Base-by-base conservation (phyloP, 1,284 basidiomycete genomes). In the Taiwanofungus camphoratus region DNA sequence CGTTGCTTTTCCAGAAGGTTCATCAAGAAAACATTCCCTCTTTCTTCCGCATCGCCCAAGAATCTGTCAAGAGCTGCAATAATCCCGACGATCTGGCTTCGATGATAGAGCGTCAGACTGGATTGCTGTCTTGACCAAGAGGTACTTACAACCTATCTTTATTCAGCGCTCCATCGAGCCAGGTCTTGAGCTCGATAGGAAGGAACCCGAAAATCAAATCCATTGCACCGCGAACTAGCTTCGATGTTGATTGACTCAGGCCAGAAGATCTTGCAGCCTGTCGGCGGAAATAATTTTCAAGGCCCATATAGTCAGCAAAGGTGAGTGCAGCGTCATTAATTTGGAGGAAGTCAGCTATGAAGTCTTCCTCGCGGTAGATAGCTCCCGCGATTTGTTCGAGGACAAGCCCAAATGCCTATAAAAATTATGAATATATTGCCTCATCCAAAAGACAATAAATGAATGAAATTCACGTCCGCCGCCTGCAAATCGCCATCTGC, bases 201-300 rank as follows among this genome's bases (percentile, higher is more conserved):
- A 99, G 66, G 66, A 95, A 98, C 6, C 92, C 91, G 63, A 98
- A 99, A 46, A 98, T 92, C 37, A 96, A 69, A 52, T 98, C 94
- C 83, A 98, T 82, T 15, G 92, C 91, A 5, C 82, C 82, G 19
- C 88, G 79, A 20, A 92, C 76, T 8, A 96, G 76, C 65, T 93
- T 93, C 45, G 75, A 61, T 16, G 92, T 92, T 13, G 78, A 67
- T 39, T 75, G 71, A 46, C 78, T 81, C 35, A 90, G 68, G 1
- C 79, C 82, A 12, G 76, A 73, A 36, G 77, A 72, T n/a, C 86
- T 73, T 7, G 86, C 75, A 2, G 95, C 95, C 56, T 96, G 88
- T 29, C 94, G 74, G 19, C 90, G 76, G 71, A 97, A 98, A 66
- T 96, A 98, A 43, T 84, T 89, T 60, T 98, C 95, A 48, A 99